Conservation (phyloP, 805 yeast genomes). For the Clavispora santaluciae region DNA sequence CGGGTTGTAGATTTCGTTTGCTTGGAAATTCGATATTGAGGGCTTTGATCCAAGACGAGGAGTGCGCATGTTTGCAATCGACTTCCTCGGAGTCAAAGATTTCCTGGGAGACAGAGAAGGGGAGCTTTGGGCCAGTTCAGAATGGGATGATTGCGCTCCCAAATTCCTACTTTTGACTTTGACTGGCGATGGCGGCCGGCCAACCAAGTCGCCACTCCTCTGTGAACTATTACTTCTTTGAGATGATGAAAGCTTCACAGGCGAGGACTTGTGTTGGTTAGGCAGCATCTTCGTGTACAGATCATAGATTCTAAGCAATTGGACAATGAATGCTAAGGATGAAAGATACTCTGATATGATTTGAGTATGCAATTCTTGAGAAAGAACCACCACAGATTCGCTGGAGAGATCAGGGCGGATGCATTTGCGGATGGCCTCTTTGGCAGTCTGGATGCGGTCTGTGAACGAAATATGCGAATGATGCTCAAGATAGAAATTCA, state of each 20-base stretch:
- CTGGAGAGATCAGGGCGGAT: not conserved
- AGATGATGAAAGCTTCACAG: not conserved
- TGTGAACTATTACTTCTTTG: not conserved
- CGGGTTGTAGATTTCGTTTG: slow-evolving; percentile 23
- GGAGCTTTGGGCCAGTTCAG: not conserved
- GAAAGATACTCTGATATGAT: slow-evolving; percentile 47
- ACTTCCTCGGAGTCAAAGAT: not conserved
- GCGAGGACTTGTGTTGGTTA: not conserved
- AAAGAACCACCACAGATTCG: slow-evolving; percentile 6
- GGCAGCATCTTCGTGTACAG: slow-evolving; percentile 18
- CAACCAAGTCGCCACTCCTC: not conserved
- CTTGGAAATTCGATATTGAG: slow-evolving; percentile 18
- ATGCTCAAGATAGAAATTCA: slow-evolving; percentile 58
- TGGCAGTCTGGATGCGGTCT: slow-evolving; percentile 35
- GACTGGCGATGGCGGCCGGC: not conserved
- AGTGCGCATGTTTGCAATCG: not conserved
- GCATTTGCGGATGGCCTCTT: slow-evolving; percentile 20
- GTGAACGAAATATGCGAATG: slow-evolving; percentile 29
- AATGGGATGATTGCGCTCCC: not conserved
- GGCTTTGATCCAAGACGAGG: slow-evolving; percentile 13
- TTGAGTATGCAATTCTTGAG: slow-evolving; percentile 31
- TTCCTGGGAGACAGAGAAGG: not conserved
- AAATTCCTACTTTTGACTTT: not conserved
- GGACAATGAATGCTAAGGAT: slow-evolving; percentile 55
- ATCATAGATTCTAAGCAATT: slow-evolving; percentile 59